Percentiles rank a stretch among this genome's conserved stretches.
Evolutionary conservation across 1,284 basidiomycete species (phyloP).

Genomic region (Apiotrichum domesticum): DNA sequence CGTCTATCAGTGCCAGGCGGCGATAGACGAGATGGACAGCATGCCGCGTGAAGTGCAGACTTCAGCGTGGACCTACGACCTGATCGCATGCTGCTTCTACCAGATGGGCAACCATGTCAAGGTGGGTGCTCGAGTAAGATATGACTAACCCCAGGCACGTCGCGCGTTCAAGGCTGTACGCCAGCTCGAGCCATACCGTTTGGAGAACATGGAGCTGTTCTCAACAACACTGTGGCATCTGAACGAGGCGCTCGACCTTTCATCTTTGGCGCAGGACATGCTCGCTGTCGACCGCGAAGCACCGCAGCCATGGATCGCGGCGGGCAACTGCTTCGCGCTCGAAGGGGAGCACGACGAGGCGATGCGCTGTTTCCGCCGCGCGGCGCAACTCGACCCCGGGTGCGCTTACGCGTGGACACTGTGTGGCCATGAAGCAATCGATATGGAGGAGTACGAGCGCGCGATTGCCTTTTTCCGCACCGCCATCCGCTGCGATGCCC

Average conservation of each 20-base stretch:
- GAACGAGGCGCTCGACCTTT: conserved; percentile 69
- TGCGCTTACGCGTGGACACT: conserved; percentile 90
- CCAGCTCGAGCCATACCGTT: conserved; percentile 71
- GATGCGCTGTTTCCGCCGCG: conserved; percentile 82
- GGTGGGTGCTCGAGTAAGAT: conserved; percentile 52
- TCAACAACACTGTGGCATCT: conserved; percentile 92
- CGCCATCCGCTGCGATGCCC: conserved; percentile 75
- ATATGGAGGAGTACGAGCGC: conserved; percentile 81
- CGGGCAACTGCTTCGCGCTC: conserved; percentile 86
- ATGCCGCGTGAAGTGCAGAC: conserved; percentile 70
- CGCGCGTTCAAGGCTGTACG: conserved; percentile 76
- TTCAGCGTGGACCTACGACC: conserved; percentile 67
- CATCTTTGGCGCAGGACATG: conserved; percentile 82
- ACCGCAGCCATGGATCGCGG: conserved; percentile 87
- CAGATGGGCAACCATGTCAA: conserved; percentile 77
- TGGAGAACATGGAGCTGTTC: conserved; percentile 87
- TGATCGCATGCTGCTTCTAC: conserved; percentile 78
- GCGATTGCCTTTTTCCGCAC: conserved; percentile 83
- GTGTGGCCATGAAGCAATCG: conserved; percentile 84
- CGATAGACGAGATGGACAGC: conserved; percentile 65
- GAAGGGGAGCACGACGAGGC: conserved; percentile 86
- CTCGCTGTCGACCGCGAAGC: conserved; percentile 71
- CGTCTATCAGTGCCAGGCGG: conserved; percentile 66
- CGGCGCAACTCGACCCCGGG: conserved; percentile 70
- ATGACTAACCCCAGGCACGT: conserved; percentile 57